Conservation (phyloP, 768 basidiomycete genomes). For the Lentinula guzmanii region DNA sequence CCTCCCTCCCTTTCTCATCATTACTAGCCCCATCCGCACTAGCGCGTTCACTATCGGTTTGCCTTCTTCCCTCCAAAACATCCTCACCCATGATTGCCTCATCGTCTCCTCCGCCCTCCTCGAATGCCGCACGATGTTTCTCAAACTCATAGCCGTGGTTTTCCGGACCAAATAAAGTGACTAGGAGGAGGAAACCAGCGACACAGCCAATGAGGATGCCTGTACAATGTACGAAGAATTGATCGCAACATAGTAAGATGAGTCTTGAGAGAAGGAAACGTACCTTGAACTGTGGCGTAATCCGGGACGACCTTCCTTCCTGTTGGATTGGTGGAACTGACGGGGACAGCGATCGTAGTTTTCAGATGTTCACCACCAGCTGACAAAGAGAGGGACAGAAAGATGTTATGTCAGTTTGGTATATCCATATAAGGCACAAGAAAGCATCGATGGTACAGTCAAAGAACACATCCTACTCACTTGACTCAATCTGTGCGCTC, state of each 20-base stretch:
- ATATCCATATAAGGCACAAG: no score
- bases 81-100: background rate
- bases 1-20: background rate
- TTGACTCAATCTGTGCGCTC: constrained; percentile 76
- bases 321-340: constrained; percentile 12
- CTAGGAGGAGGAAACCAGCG: constrained; percentile 67
- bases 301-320: constrained; percentile 41
- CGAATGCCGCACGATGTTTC: constrained; percentile 71
- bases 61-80: constrained; percentile 11
- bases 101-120: constrained; percentile 63
- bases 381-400: background rate
- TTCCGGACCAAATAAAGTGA: constrained; percentile 76
- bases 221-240: background rate
- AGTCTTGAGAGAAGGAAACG: background rate
- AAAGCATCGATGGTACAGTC: no score
- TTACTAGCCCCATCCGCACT: background rate
- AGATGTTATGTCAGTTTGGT: no score
- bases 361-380: constrained; percentile 53
- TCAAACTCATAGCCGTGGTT: constrained; percentile 80
- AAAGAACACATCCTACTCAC: background rate
- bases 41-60: background rate
- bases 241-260: background rate
- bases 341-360: constrained; percentile 37
- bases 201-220: constrained; percentile 79
- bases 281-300: constrained; percentile 75